These are phyloP conservation scores for Delonix regia DNA, from an alignment of 306 rosid species.

Conservation along the genomic window DNA sequence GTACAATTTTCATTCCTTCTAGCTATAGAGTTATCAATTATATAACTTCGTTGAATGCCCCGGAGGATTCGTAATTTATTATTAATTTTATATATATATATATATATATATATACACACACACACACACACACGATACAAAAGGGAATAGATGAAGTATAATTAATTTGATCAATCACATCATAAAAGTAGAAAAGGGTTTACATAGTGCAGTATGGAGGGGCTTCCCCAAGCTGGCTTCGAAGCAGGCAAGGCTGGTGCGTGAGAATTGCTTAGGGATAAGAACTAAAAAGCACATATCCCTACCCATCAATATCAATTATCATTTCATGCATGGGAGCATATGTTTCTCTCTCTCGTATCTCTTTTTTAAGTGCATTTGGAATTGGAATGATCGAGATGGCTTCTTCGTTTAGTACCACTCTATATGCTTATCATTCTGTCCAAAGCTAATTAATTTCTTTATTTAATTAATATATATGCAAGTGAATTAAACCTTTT, in stretches of 20 bases:
- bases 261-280: conserved; percentile 36
- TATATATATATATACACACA: not conserved
- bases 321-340: conserved; percentile 57
- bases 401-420: not conserved
- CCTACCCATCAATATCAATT: too few relatives aligned
- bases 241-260: conserved; percentile 74
- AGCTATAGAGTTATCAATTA: not conserved
- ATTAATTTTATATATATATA: not conserved
- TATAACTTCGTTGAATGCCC: too few relatives aligned
- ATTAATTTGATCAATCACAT: not conserved
- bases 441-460: conserved; percentile 41
- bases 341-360: conserved; percentile 11
- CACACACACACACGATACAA: too few relatives aligned
- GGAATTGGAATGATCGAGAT: conserved; percentile 46
- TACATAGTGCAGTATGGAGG: conserved; percentile 16
- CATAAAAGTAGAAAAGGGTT: conserved; percentile 41
- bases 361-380: conserved; percentile 24
- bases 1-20: not conserved
- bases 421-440: conserved; percentile 20
- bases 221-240: conserved; percentile 56
- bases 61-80: too few relatives aligned
- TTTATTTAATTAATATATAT: conserved; percentile 22
- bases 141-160: too few relatives aligned
- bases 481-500: conserved; percentile 31
- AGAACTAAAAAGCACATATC: conserved; percentile 38